phyloP scores from a whole-genome alignment of 345 rosid species.

The Eucalyptus regnans region DNA sequence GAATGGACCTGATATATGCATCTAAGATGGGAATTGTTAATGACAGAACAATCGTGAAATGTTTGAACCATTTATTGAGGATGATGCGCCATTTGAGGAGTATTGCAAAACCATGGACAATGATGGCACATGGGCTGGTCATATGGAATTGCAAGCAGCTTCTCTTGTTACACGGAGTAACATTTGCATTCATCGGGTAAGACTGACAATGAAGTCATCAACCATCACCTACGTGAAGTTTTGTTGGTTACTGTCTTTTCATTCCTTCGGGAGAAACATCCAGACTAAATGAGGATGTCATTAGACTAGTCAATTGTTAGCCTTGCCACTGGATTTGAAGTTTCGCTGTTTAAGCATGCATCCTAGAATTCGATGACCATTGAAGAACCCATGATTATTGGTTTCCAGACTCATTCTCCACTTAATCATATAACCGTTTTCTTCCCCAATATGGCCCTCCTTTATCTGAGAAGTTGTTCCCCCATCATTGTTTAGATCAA shows the following conservation, averaged over 20 bases:
- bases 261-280: neutral
- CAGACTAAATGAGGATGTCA: neutral
- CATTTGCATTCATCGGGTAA: conserved; percentile 83
- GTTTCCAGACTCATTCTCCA: neutral
- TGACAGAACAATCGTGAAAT: conserved; percentile 59
- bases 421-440: neutral
- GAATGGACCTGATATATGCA: neutral
- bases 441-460: neutral
- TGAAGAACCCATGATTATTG: neutral
- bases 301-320: neutral
- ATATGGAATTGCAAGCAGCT: conserved; percentile 94
- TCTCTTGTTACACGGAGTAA: conserved; percentile 78
- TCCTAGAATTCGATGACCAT: neutral
- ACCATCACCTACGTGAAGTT: neutral
- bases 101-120: conserved; percentile 72
- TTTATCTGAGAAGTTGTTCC: neutral
- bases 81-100: conserved; percentile 80
- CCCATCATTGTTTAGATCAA: neutral
- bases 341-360: neutral
- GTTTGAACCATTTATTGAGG: conserved; percentile 92
- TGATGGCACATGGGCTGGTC: conserved; percentile 96
- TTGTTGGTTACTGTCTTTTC: neutral
- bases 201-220: neutral
- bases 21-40: conserved; percentile 5
- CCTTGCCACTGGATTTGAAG: neutral